phyloP scores from a whole-genome alignment of 163 green algal species.

The Chlorella variabilis region DNA sequence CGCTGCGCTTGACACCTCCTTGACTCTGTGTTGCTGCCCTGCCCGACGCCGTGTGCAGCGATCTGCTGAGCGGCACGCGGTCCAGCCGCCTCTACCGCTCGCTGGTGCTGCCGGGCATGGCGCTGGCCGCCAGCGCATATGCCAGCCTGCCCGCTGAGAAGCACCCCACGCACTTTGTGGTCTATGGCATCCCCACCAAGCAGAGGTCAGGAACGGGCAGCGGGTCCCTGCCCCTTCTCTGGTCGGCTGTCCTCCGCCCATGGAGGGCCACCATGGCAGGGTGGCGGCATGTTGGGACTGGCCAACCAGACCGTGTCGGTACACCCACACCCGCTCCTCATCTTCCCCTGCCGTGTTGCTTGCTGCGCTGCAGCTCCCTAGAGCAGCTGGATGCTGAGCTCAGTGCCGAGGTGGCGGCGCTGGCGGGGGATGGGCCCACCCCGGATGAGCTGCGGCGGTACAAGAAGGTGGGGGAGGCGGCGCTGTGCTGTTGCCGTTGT shows the following conservation, averaged over 20 bases:
- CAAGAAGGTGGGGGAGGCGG: constrained; percentile 52
- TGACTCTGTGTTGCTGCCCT: neutral
- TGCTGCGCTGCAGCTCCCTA: constrained; percentile 28
- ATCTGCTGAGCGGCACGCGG: constrained; percentile 58
- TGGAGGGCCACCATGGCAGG: too few species aligned
- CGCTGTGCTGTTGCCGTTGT: too few species aligned
- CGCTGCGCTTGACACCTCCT: neutral
- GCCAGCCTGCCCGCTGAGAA: constrained; percentile 69
- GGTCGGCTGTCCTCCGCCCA: too few species aligned
- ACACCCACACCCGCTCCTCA: too few species aligned
- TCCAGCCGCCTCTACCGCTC: constrained; percentile 62
- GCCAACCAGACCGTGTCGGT: too few species aligned
- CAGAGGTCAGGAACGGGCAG: constrained; percentile 5
- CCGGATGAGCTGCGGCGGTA: constrained; percentile 70
- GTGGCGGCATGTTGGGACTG: too few species aligned
- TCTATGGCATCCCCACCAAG: constrained; percentile 42
- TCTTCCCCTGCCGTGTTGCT: neutral
- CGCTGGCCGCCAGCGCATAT: constrained; percentile 51
- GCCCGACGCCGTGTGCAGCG: constrained; percentile 52
- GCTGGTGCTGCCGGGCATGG: constrained; percentile 60
- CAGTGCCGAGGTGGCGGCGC: constrained; percentile 41
- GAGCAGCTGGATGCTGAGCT: constrained; percentile 49
- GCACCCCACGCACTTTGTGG: constrained; percentile 50
- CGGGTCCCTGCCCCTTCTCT: too few species aligned
- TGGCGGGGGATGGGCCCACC: constrained; percentile 53